These are phyloP conservation scores for Cephalotrichum gorgonifer DNA, from an alignment of 2,329 filamentous ascomycete genomes.

Conservation along the genomic window DNA sequence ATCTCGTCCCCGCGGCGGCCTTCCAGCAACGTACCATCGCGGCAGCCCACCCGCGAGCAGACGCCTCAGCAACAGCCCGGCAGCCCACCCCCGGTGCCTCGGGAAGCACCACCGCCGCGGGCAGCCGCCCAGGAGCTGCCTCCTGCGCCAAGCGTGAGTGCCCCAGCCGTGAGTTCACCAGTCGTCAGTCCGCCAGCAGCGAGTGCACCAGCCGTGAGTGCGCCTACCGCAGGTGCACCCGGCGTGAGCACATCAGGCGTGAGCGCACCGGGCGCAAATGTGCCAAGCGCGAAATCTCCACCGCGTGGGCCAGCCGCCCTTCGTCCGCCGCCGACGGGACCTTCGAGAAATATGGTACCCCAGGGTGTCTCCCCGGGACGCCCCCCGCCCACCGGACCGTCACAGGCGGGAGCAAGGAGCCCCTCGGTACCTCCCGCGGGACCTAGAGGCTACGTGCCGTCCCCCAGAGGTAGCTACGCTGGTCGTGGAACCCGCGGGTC, in stretches of 20 bases:
- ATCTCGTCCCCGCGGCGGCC: conserved; percentile 41
- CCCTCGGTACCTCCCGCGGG: conserved; percentile 42
- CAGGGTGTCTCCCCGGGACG: neutral
- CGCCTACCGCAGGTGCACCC: too few relatives aligned
- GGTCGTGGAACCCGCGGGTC: conserved; percentile 34
- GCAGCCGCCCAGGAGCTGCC: conserved; percentile 17
- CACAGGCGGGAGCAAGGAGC: conserved; percentile 15
- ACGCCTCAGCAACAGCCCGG: conserved; percentile 18
- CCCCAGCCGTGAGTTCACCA: conserved; percentile 45
- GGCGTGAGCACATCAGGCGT: too few relatives aligned
- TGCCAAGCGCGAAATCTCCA: conserved; percentile 35
- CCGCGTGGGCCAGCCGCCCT: conserved; percentile 45
- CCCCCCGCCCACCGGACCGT: conserved; percentile 3
- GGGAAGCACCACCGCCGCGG: conserved; percentile 11
- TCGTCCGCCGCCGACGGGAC: conserved; percentile 38
- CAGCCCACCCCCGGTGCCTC: neutral
- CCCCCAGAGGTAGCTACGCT: conserved; percentile 31
- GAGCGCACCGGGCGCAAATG: too few relatives aligned
- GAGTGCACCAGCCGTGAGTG: too few relatives aligned
- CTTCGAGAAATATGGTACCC: conserved; percentile 9
- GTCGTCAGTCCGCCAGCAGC: conserved; percentile 41
- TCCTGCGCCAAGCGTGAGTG: conserved; percentile 21
- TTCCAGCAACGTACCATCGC: conserved; percentile 36
- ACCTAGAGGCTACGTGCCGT: conserved; percentile 41
- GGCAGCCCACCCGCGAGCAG: conserved; percentile 30